phyloP scores from a whole-genome alignment of 495 filamentous ascomycete genomes.

The Sabuloglossum arenarium region DNA sequence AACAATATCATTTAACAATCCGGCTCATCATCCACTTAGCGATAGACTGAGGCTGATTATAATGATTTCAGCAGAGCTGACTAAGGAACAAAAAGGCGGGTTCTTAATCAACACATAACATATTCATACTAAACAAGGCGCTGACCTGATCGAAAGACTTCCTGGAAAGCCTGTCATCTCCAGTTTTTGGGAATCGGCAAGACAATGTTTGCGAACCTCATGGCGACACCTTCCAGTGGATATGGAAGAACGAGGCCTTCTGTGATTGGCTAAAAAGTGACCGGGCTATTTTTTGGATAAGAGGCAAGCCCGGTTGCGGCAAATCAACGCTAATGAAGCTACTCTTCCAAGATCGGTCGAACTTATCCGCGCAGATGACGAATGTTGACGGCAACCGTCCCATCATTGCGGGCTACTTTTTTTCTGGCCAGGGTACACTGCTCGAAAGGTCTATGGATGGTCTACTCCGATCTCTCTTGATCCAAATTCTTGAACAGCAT shows the following conservation, averaged over 20 bases:
- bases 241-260: background rate
- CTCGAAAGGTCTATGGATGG: conserved; percentile 13
- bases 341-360: conserved; percentile 7
- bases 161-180: background rate
- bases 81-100: background rate
- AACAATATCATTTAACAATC: no score
- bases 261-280: conserved; percentile 14
- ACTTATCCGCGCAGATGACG: conserved; percentile 6
- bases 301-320: conserved; percentile 17
- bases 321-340: conserved; percentile 26
- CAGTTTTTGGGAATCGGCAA: background rate
- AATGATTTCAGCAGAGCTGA: background rate
- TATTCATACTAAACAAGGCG: background rate
- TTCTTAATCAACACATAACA: background rate
- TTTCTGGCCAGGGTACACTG: conserved; percentile 12
- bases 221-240: background rate
- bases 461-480: conserved; percentile 15
- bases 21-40: background rate
- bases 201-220: background rate
- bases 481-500: conserved; percentile 11
- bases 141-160: background rate
- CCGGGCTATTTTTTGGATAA: conserved; percentile 17
- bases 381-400: background rate
- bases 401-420: conserved; percentile 14
- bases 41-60: background rate